Conservation (phyloP, 768 basidiomycete species). For the Pleurotus ostreatus region DNA sequence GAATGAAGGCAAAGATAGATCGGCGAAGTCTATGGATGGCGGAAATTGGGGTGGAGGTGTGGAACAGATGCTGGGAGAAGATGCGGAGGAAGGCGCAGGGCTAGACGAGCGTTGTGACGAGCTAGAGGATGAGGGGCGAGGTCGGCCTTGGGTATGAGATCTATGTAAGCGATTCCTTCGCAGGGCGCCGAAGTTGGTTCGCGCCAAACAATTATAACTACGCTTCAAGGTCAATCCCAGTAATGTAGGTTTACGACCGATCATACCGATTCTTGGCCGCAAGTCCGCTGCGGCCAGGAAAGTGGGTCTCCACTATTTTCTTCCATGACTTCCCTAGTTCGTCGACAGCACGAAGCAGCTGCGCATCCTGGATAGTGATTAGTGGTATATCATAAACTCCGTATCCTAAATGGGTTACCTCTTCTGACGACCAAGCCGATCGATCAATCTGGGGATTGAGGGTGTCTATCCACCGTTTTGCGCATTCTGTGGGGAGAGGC, state of each 20-base stretch:
- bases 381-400: not conserved
- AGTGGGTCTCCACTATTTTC: constrained; percentile 57
- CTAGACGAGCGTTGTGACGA: constrained; percentile 7
- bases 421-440: constrained; percentile 54
- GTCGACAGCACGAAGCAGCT: constrained; percentile 50
- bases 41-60: not conserved
- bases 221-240: no score
- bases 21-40: not conserved
- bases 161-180: constrained; percentile 1
- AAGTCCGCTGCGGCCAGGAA: constrained; percentile 57
- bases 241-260: not conserved
- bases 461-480: constrained; percentile 61
- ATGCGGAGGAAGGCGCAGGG: not conserved
- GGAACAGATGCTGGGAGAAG: not conserved
- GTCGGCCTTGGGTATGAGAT: not conserved
- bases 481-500: constrained; percentile 39
- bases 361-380: constrained; percentile 35
- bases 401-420: constrained; percentile 27
- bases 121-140: constrained; percentile 1
- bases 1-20: not conserved
- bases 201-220: constrained; percentile 18
- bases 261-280: constrained; percentile 55
- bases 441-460: constrained; percentile 58
- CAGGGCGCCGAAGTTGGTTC: constrained; percentile 4
- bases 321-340: constrained; percentile 62